phyloP scores from a whole-genome alignment of 2,329 filamentous ascomycete species.

The Colletotrichum australisinense region DNA sequence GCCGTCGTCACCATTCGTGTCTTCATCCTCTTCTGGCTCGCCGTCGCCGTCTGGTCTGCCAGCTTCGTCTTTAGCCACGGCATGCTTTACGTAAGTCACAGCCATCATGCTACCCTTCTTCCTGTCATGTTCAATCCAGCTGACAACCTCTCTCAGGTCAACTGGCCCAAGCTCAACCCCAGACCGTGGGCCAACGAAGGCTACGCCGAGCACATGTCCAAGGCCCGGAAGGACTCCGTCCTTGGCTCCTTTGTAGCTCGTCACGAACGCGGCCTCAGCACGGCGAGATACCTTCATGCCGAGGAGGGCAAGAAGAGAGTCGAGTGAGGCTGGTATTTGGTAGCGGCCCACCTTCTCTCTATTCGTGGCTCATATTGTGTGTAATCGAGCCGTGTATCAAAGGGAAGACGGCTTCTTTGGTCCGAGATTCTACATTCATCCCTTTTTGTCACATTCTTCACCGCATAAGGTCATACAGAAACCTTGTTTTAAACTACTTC shows the following conservation, averaged over 20 bases:
- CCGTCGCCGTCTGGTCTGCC: constrained; percentile 76
- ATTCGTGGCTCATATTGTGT: neutral
- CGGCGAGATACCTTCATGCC: constrained; percentile 82
- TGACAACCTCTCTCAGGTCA: constrained; percentile 72
- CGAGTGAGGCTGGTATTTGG: constrained; percentile 64
- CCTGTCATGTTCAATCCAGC: constrained; percentile 17
- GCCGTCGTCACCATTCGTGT: constrained; percentile 85
- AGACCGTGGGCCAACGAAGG: constrained; percentile 88
- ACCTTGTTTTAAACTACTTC: neutral
- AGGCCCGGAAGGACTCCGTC: constrained; percentile 84
- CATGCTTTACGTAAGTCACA: constrained; percentile 87
- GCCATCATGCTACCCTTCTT: neutral
- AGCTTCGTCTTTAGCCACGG: constrained; percentile 87
- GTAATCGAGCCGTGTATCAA: neutral
- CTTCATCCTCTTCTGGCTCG: constrained; percentile 83
- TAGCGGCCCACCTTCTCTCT: neutral
- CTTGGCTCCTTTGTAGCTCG: constrained; percentile 79
- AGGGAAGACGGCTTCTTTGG: neutral
- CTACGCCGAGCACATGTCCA: constrained; percentile 86
- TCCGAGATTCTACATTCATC: neutral
- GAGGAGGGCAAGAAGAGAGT: constrained; percentile 99
- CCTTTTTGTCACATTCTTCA: constrained; percentile 4
- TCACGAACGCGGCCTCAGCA: constrained; percentile 87
- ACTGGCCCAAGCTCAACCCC: constrained; percentile 97
- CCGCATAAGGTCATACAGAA: neutral